These are phyloP conservation scores for Kodamaea suecica DNA, from an alignment of 1,139 yeast species.

Conservation along the genomic window DNA sequence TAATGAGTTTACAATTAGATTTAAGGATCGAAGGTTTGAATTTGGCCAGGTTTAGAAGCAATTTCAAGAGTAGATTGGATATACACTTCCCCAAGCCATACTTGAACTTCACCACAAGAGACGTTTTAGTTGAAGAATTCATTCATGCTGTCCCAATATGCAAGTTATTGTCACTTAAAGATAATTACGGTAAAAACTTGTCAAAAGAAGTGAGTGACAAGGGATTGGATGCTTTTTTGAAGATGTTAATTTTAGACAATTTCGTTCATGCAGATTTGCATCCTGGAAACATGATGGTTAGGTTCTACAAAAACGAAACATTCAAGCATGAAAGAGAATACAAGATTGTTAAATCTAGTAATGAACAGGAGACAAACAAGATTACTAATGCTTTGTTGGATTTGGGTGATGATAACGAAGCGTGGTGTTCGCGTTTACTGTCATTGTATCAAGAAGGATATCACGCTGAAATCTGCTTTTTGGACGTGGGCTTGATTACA, in stretches of 20 bases:
- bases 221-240: slow-evolving; percentile 84
- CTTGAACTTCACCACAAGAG: slow-evolving; percentile 60
- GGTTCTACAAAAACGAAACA: slow-evolving; percentile 58
- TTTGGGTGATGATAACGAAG: slow-evolving; percentile 35
- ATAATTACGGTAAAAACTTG: slow-evolving; percentile 49
- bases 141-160: slow-evolving; percentile 83
- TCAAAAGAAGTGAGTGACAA: slow-evolving; percentile 81
- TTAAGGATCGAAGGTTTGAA: slow-evolving; percentile 86
- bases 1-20: slow-evolving; percentile 89
- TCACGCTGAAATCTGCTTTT: slow-evolving; percentile 83
- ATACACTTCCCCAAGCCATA: slow-evolving; percentile 83
- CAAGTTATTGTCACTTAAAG: slow-evolving; percentile 46
- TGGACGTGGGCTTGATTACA: slow-evolving; percentile 91
- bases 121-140: slow-evolving; percentile 82
- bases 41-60: slow-evolving; percentile 61
- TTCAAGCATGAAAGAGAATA: slow-evolving; percentile 46
- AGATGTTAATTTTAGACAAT: slow-evolving; percentile 89
- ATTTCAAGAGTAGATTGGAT: slow-evolving; percentile 57
- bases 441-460: slow-evolving; percentile 58
- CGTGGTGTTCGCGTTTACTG: slow-evolving; percentile 51
- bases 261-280: slow-evolving; percentile 95
- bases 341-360: slow-evolving; percentile 44
- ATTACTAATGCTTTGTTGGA: slow-evolving; percentile 47
- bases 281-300: slow-evolving; percentile 89
- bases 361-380: slow-evolving; percentile 46